Evolutionary conservation across 2,329 filamentous ascomycete genomes (phyloP), one percentile per base, ranked within the genome.

Genomic region (Lojkania enalia): DNA sequence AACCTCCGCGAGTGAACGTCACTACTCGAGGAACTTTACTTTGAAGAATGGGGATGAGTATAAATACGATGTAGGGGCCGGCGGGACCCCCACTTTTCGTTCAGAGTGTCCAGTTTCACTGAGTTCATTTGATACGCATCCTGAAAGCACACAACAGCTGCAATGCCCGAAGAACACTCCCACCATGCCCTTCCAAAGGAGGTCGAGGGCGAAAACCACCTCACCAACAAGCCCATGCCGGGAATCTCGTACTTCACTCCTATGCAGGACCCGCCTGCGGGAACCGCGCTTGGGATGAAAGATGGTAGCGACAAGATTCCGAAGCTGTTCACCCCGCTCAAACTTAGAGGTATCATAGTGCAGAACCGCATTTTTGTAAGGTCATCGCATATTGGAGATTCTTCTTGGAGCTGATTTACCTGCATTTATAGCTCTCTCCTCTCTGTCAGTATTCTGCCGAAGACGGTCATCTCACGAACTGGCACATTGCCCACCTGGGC

Each of bases 401-500:
- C 13, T 14, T 35, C 15, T 6, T 14, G 11, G 25, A 16, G 9
- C 19, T 36, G 19, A 30, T 9, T 23, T 29, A 29, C 11, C 14
- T 35, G n/a, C n/a, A n/a, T n/a, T n/a, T n/a, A n/a, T 19, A 48
- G 46, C 21, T 49, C 5, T 49, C 81, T 2, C 83, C 83, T 0
- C 71, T 86, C 3, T 87, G 84, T 66, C 84, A 87, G 65, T 87
- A 87, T 70, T 82, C 77, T 5, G 80, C 83, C 12, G 63, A 84
- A 33, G 79, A 86, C 63, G 84, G 91, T 29, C 86, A 92, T 69
- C 75, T 86, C 52, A 91, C 87, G 1, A 79, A 87, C 64, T 96
- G 84, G 80, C 90, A 96, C 68, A 74, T 92, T 38, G 84, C 90
- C 13, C 90, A 95, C 62, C 77, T 92, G 19, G 88, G 90, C 44